Base-by-base conservation (phyloP, 495 filamentous ascomycete species). In the Extremus antarcticus region DNA sequence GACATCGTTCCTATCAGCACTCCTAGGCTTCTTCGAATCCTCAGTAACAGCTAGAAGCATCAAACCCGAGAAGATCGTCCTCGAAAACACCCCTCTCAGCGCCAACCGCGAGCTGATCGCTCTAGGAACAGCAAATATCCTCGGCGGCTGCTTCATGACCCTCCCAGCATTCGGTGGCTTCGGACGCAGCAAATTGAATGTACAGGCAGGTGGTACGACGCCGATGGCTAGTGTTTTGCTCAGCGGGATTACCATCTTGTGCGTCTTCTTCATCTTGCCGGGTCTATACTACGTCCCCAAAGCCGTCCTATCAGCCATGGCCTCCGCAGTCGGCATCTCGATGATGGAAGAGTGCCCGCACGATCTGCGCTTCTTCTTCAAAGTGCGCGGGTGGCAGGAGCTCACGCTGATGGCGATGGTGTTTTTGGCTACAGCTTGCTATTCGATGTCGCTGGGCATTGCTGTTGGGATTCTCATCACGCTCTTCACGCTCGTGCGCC, bases 71-170 rank as follows among this genome's bases (percentile, higher is more conserved):
- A 48, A 48, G 24, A 15, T 24, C 13, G 46, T 15, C 3, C 23
- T 48, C 20, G 4, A 48, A 9, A 25, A 23, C 46, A 48, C 23
- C 8, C 13, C 46, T 17, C 46, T 48, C 10, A 48, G 46, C 23
- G 46, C 46, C 46, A 48, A 48, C 25, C 46, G 46, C 19, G 46
- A 48, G 46, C 46, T 48, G 7, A 48, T 48, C 21, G 46, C 46
- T 3, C 46, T 48, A 3, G 46, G 46, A 11, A 25, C 46, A 9
- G 46, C 46, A 21, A 48, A 48, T 21, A 17, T 48, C 8, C 3
- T 48, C 9, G 46, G 46, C 23, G 46, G 46, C 46, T 23, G 46
- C 46, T 48, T 48, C 46, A 24, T 15, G 11, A 48, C 46, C 25
- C 20, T 48, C 13, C 46, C 46, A 16, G 46, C 46, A 9, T 48